Evolutionary conservation across 2,329 filamentous ascomycete species (phyloP), one percentile per base, ranked within the genome.

Genomic region (Fusarium pseudonygamai): DNA sequence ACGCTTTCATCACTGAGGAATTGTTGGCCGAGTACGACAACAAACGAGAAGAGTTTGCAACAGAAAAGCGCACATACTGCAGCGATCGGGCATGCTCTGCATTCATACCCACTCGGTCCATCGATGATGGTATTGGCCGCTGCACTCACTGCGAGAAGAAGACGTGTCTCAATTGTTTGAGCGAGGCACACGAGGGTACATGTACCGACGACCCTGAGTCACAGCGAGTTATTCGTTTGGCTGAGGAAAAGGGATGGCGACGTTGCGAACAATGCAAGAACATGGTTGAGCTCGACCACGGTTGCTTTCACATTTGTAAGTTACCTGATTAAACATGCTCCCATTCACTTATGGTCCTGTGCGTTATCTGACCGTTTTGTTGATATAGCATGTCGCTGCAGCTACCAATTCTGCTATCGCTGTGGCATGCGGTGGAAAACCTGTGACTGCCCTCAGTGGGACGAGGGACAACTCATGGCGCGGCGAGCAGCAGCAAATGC

Each of bases 1-100:
- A 52, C 2, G 3, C 0, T 0, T 52, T 34, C n/a, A 52, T 52
- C 12, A 0, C 30, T 0, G 47, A 6, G 12, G 30, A 50, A 0
- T 11, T 50, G 1, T 24, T 50, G n/a, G 0, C n/a, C 6, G 30
- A 50, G 30, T 50, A 0, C 2, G 30, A 50, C 1, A 1, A 24
- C 1, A 50, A 52, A 52, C 30, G 9, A 0, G n/a, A 34, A 0
- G 47, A 52, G 18, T 34, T 20, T 1, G 47, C 0, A 24, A 24
- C 30, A 20, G 2, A 4, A 0, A 3, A 34, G 0, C 47, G 47
- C 6, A 50, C 6, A 0, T 52, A 52, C 30, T 52, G 47, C n/a
- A 36, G 30, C n/a, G 16, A 52, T 0, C 3, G 7, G 1, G 0
- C 47, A 5, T 52, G 47, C 47, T 52, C 47, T 24, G 30, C 30